Evolutionary conservation across 2,329 filamentous ascomycete genomes (phyloP).

Genomic region (Fusarium austroafricanum): DNA sequence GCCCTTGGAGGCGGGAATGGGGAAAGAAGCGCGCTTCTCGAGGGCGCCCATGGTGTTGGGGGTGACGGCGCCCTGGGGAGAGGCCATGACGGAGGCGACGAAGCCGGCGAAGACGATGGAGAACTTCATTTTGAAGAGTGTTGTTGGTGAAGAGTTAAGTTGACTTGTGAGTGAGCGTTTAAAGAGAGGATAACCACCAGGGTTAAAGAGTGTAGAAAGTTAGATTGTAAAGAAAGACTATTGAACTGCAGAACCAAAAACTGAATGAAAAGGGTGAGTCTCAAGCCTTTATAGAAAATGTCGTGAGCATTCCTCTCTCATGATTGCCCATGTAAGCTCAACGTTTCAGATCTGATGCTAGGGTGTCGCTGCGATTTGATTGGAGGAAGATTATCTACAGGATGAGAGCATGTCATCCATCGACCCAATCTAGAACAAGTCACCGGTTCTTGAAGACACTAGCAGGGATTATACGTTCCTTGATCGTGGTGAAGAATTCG

Average conservation of each 20-base stretch:
- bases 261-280: neutral
- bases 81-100: constrained; percentile 38
- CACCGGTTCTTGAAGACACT: neutral
- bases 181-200: constrained; percentile 45
- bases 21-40: constrained; percentile 42
- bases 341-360: constrained; percentile 27
- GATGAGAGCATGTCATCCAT: neutral
- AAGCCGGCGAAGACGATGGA: constrained; percentile 39
- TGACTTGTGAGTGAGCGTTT: neutral
- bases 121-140: constrained; percentile 42
- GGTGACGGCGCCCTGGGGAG: constrained; percentile 40
- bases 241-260: constrained; percentile 4
- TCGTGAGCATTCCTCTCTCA: neutral
- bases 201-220: constrained; percentile 36
- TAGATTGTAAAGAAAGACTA: constrained; percentile 25
- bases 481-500: neutral
- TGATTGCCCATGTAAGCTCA: neutral
- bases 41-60: constrained; percentile 44
- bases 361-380: neutral
- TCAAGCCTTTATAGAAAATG: constrained; percentile 14
- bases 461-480: neutral
- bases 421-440: constrained; percentile 1
- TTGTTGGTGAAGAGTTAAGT: neutral
- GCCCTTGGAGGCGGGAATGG: constrained; percentile 42
- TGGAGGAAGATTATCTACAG: constrained; percentile 21